Evolutionary conservation across 192 early-diverging fungal species (phyloP), one percentile per base, ranked within the genome.

Genomic region (Entomortierella beljakovae): DNA sequence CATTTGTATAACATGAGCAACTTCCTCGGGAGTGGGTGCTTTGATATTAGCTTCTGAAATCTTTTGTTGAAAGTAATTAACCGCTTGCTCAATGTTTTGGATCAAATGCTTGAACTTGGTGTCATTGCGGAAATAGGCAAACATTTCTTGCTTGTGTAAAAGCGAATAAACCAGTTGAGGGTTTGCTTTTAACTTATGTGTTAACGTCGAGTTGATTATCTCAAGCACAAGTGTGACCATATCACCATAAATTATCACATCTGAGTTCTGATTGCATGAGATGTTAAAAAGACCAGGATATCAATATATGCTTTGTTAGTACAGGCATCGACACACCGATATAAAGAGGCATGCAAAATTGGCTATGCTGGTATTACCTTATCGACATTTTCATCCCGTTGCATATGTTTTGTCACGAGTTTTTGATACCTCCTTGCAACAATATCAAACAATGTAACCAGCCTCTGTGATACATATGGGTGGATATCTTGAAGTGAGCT

Each of bases 141-240:
- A 92, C 57, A 89, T 80, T 40, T 93, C 92, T 28, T 84, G 77
- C 52, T 90, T 86, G 48, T 90, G 89, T 20, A 94, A 69, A 2
- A 94, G 68, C 0, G 91, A 85, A 72, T 94, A 93, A 1, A 93
- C 81, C 22, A 94, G 82, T 60, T 93, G 88, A 13, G 86, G 83
- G 53, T 94, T 94, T 29, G 86, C 75, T 48, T 88, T 86, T 11
- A 94, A 67, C 8, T 85, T 83, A 61, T 88, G 85, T 3, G 84
- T 81, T 43, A 94, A 49, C 1, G 90, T 82, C 9, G 91, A 85
- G 75, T 94, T 92, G 56, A 92, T 88, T 57, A 93, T 87, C 71
- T 94, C 92, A 23, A 94, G 83, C 2, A 94, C 76, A 2, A 92
- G 65, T 9, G 83, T 71, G 25, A 93, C 79, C 51, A 94, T 79